Evolutionary conservation across 495 filamentous ascomycete genomes (phyloP).

Genomic region (Aspergillus incahuasiensis): DNA sequence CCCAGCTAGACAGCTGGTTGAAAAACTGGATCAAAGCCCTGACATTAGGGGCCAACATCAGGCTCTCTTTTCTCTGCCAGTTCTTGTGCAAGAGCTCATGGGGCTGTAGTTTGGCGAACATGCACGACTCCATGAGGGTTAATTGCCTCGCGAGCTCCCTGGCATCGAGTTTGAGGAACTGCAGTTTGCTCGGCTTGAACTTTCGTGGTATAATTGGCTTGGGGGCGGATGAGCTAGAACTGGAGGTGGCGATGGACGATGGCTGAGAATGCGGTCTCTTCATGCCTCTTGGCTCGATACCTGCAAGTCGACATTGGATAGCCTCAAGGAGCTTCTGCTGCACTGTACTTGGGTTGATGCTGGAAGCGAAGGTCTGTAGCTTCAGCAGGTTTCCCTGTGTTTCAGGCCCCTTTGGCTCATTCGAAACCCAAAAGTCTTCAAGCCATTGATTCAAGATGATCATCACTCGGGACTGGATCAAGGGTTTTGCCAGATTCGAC

Average conservation of each 20-base stretch:
- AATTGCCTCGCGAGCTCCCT: slow-evolving; percentile 88
- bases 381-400: slow-evolving; percentile 45
- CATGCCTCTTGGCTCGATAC: slow-evolving; percentile 59
- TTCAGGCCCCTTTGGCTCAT: slow-evolving; percentile 46
- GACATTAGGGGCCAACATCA: slow-evolving; percentile 44
- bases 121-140: slow-evolving; percentile 83
- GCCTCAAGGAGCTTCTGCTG: slow-evolving; percentile 70
- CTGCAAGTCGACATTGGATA: slow-evolving; percentile 72
- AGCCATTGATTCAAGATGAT: slow-evolving; percentile 94
- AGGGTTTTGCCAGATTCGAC: slow-evolving; percentile 78
- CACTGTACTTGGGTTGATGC: slow-evolving; percentile 68
- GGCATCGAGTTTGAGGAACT: slow-evolving; percentile 88
- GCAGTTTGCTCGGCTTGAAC: slow-evolving; percentile 78
- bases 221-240: slow-evolving; percentile 61
- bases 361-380: slow-evolving; percentile 69
- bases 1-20: slow-evolving; percentile 95
- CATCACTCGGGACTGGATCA: slow-evolving; percentile 80
- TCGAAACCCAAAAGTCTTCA: slow-evolving; percentile 79
- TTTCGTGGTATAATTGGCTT: slow-evolving; percentile 87
- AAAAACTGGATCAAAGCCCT: slow-evolving; percentile 89
- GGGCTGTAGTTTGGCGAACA: slow-evolving; percentile 81
- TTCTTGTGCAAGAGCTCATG: slow-evolving; percentile 88
- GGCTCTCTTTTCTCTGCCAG: slow-evolving; percentile 72
- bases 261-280: slow-evolving; percentile 63
- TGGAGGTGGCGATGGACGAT: neutral